These are phyloP conservation scores for Xylariaceae sp. DNA, from an alignment of 2,329 filamentous ascomycete genomes.

Conservation along the genomic window DNA sequence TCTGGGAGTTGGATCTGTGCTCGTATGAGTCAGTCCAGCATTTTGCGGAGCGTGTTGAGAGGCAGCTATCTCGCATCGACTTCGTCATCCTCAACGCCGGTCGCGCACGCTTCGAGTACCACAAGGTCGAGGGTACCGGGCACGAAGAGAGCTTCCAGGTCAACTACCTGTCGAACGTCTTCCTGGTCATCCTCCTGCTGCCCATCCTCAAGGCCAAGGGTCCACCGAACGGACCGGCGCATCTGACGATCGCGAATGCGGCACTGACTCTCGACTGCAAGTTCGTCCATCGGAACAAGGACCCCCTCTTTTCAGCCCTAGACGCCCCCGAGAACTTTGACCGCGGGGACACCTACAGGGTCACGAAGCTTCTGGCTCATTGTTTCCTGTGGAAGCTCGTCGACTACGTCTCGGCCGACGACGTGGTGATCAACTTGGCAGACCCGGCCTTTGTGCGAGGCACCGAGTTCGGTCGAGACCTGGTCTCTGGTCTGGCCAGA, in stretches of 20 bases:
- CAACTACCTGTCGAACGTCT: constrained; percentile 11
- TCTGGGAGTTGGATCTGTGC: constrained; percentile 43
- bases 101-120: not conserved
- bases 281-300: constrained; percentile 1
- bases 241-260: constrained; percentile 8
- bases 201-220: constrained; percentile 8
- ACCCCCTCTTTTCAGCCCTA: constrained; percentile 8
- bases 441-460: constrained; percentile 37
- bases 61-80: constrained; percentile 14
- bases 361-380: constrained; percentile 1
- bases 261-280: constrained; percentile 4
- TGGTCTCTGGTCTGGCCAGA: not conserved
- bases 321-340: constrained; percentile 12
- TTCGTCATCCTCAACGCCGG: constrained; percentile 14
- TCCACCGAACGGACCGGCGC: constrained; percentile 1
- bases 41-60: constrained; percentile 30
- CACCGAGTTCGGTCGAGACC: constrained; percentile 33
- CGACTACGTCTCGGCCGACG: constrained; percentile 29
- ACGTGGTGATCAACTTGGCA: constrained; percentile 38
- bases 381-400: constrained; percentile 20
- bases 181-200: constrained; percentile 8
- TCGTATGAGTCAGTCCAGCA: constrained; percentile 35
- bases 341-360: not conserved
- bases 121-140: constrained; percentile 5
- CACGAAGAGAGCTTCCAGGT: constrained; percentile 11